These are phyloP conservation scores for Dimargaris cristalligena DNA, from an alignment of 192 early-diverging fungal genomes.

Conservation along the genomic window DNA sequence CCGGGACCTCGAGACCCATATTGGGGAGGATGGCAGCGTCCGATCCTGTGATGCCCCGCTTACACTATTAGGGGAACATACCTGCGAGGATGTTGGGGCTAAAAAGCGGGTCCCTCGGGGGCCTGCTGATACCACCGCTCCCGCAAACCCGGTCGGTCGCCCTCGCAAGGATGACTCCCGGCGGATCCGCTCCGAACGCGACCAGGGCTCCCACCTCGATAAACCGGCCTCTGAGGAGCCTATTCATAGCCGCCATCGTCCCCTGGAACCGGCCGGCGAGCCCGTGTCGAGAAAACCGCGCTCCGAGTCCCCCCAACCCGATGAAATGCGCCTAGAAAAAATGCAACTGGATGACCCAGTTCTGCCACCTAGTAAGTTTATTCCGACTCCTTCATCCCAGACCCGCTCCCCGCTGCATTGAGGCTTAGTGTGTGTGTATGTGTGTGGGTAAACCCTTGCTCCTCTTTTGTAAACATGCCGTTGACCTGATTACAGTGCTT, in stretches of 20 bases:
- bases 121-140: not conserved
- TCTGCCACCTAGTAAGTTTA: no score
- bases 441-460: constrained; percentile 4
- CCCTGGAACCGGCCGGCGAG: not conserved
- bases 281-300: not conserved
- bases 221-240: not conserved
- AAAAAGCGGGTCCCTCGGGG: not conserved
- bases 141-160: no score
- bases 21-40: constrained; percentile 34
- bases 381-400: not conserved
- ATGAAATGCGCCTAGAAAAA: not conserved
- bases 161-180: not conserved
- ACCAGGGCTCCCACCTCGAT: not conserved
- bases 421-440: constrained; percentile 42
- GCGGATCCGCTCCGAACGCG: not conserved
- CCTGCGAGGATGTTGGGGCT: not conserved
- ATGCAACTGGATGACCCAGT: constrained; percentile 12
- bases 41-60: not conserved
- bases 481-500: not conserved
- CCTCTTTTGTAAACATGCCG: not conserved
- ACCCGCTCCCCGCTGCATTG: not conserved
- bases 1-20: constrained; percentile 57
- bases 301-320: not conserved
- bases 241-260: not conserved
- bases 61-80: not conserved